phyloP scores from a whole-genome alignment of 2,329 filamentous ascomycete species.

The Talaromyces piceae region DNA sequence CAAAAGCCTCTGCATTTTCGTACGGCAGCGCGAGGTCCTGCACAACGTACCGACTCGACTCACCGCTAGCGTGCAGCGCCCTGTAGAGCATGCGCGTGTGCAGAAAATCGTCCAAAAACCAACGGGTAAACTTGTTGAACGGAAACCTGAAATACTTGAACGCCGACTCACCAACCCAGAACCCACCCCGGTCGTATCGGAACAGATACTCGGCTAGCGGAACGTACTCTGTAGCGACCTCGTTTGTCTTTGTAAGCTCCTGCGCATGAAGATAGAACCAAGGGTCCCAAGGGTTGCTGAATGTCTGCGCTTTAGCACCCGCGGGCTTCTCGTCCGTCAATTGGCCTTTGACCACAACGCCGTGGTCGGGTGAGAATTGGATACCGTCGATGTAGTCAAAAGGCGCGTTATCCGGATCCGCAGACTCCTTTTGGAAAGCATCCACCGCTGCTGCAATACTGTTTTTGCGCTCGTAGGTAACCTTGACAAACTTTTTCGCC shows the following conservation, averaged over 20 bases:
- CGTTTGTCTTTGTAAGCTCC: slow-evolving; percentile 16
- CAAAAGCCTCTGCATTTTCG: slow-evolving; percentile 43
- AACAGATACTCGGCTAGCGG: slow-evolving; percentile 32
- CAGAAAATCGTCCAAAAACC: slow-evolving; percentile 53
- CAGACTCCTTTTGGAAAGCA: slow-evolving; percentile 40
- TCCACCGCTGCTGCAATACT: slow-evolving; percentile 43
- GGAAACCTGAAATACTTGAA: slow-evolving; percentile 56
- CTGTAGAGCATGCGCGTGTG: slow-evolving; percentile 57
- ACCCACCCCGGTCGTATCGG: slow-evolving; percentile 54
- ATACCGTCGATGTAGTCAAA: slow-evolving; percentile 65
- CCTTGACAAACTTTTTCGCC: slow-evolving; percentile 51
- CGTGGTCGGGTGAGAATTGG: slow-evolving; percentile 48
- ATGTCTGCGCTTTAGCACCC: slow-evolving; percentile 33
- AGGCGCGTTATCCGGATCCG: slow-evolving; percentile 22
- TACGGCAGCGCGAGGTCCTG: slow-evolving; percentile 57
- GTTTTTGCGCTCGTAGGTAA: slow-evolving; percentile 53
- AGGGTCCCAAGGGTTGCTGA: slow-evolving; percentile 54
- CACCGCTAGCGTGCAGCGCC: slow-evolving; percentile 52
- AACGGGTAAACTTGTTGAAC: slow-evolving; percentile 54
- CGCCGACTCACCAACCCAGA: slow-evolving; percentile 56
- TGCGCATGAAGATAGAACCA: slow-evolving; percentile 69
- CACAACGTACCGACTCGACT: slow-evolving; percentile 51
- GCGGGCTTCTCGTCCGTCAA: slow-evolving; percentile 43
- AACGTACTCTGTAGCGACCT: slow-evolving; percentile 43
- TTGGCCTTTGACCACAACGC: slow-evolving; percentile 55